Conservation (phyloP, 2,329 filamentous ascomycete species). For the Diatrype stigma region DNA sequence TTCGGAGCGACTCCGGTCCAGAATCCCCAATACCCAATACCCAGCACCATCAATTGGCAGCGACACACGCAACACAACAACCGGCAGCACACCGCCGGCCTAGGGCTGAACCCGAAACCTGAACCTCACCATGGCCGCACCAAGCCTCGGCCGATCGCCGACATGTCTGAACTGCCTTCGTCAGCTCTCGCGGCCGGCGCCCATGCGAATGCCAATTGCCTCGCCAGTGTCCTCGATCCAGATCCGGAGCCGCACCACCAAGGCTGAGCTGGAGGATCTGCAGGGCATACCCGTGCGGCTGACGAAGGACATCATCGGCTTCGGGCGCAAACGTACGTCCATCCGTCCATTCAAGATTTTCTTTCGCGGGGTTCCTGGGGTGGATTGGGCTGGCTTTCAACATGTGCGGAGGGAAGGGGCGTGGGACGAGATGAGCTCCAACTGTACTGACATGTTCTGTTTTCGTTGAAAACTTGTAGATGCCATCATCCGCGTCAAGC, state of each 20-base stretch:
- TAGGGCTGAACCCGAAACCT: no score
- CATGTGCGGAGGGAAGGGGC: no score
- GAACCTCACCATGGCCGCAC: constrained; percentile 6
- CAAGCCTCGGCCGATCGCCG: constrained; percentile 14
- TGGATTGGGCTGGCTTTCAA: no score
- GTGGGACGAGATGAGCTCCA: no score
- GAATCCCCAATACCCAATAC: neutral
- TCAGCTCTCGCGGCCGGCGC: constrained; percentile 18
- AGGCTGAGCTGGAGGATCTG: constrained; percentile 31
- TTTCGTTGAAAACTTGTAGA: constrained; percentile 13
- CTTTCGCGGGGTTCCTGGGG: no score
- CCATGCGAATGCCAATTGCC: constrained; percentile 10
- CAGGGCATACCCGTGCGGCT: constrained; percentile 41
- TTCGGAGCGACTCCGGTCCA: neutral
- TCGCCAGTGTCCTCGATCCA: constrained; percentile 25
- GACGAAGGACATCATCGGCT: constrained; percentile 35
- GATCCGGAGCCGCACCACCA: constrained; percentile 33
- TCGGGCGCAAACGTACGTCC: constrained; percentile 33
- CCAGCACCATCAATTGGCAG: no score
- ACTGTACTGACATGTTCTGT: neutral
- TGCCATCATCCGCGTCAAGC: constrained; percentile 31
- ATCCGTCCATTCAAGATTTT: no score
- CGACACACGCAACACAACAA: no score
- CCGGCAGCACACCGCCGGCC: no score
- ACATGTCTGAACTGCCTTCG: constrained; percentile 30